Percentiles rank a stretch among this genome's conserved stretches.
Evolutionary conservation across 495 filamentous ascomycete genomes (phyloP).

Genomic region (Aspergillus incahuasiensis): DNA sequence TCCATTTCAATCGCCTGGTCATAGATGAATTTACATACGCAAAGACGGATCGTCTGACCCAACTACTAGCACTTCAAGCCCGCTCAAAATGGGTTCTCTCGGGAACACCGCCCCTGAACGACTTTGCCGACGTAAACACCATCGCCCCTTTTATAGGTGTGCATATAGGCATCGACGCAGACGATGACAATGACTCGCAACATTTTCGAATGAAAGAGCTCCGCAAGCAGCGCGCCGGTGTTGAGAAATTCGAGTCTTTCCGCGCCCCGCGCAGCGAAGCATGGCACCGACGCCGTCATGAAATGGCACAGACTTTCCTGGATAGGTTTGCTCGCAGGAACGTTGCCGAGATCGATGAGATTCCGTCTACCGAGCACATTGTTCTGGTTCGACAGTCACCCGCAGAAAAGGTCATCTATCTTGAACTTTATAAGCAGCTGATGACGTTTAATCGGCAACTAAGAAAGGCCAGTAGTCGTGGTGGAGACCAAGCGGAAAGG

Average conservation of each 20-base stretch:
- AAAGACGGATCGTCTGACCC: conserved; percentile 26
- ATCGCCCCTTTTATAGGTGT: conserved; percentile 53
- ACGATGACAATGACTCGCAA: conserved; percentile 36
- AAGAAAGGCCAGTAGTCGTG: conserved; percentile 23
- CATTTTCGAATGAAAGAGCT: conserved; percentile 28
- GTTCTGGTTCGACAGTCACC: conserved; percentile 34
- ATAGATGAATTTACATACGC: conserved; percentile 67
- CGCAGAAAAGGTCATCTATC: conserved; percentile 42
- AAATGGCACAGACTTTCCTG: conserved; percentile 50
- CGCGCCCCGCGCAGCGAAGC: conserved; percentile 37
- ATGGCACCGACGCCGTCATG: conserved; percentile 49
- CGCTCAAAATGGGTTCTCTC: conserved; percentile 63
- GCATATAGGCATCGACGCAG: conserved; percentile 51
- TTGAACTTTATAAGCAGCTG: conserved; percentile 42
- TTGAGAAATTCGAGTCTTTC: conserved; percentile 46
- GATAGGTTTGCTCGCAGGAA: conserved; percentile 51
- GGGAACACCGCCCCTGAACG: conserved; percentile 56
- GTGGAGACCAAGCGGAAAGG: conserved; percentile 34
- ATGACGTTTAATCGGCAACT: conserved; percentile 39
- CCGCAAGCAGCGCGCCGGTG: conserved; percentile 27
- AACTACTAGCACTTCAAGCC: conserved; percentile 36
- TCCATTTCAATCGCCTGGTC: conserved; percentile 57
- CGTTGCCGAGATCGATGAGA: conserved; percentile 41
- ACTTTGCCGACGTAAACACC: conserved; percentile 55
- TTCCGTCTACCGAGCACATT: conserved; percentile 34